phyloP scores from a whole-genome alignment of 345 rosid species.

The Arabidopsis thaliana region TAIR10.1 NC_003071.7:275001-275500 shows the following conservation, averaged over 20 bases:
- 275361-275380: neutral
- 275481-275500: neutral
- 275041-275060: constrained; percentile 26
- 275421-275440: neutral
- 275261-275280: too few relatives aligned
- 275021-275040: neutral
- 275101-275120: neutral
- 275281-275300: too few relatives aligned
- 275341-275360: neutral
- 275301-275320: neutral
- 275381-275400: neutral
- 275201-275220: too few relatives aligned
- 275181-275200: too few relatives aligned
- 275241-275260: too few relatives aligned
- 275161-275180: too few relatives aligned
- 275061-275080: neutral
- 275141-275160: too few relatives aligned
- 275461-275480: neutral
- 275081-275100: neutral
- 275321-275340: neutral
- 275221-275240: too few relatives aligned
- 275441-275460: neutral
- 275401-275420: neutral
- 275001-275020: neutral
- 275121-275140: too few relatives aligned